Conservation (phyloP, 177 flowering plant species). For the Tripterygium wilfordii region DNA sequence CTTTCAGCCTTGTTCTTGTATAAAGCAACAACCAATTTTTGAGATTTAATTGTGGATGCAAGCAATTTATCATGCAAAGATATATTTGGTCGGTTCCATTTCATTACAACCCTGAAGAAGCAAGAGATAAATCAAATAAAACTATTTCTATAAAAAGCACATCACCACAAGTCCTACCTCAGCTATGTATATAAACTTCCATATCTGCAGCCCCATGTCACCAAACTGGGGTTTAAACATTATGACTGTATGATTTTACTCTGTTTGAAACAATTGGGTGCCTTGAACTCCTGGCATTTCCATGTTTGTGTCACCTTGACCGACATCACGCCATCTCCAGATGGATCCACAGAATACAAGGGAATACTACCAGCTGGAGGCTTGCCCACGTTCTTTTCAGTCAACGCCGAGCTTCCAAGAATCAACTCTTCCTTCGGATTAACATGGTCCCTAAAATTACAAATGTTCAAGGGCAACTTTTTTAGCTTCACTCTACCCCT, state of each 20-base stretch:
- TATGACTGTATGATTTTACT: conserved; percentile 57
- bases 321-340: conserved; percentile 26
- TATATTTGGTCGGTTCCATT: conserved; percentile 17
- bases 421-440: conserved; percentile 41
- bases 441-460: conserved; percentile 49
- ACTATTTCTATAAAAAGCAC: conserved; percentile 10
- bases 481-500: conserved; percentile 75
- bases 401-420: conserved; percentile 19
- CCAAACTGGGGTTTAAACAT: conserved; percentile 5
- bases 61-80: conserved; percentile 13
- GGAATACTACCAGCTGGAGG: conserved; percentile 13
- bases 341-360: conserved; percentile 30
- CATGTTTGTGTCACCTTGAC: conserved; percentile 35
- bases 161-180: conserved; percentile 33
- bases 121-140: conserved; percentile 16
- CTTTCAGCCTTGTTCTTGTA: conserved; percentile 5
- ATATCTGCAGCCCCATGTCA: conserved; percentile 21
- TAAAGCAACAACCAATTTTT: not conserved
- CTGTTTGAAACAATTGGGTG: conserved; percentile 45
- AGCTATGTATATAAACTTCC: conserved; percentile 25
- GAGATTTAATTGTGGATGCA: conserved; percentile 1
- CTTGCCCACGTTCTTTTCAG: conserved; percentile 27
- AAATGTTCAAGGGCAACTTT: conserved; percentile 63
- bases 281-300: conserved; percentile 55
- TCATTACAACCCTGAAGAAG: conserved; percentile 17